Evolutionary conservation across 2,329 filamentous ascomycete genomes (phyloP), one percentile per base, ranked within the genome.

Genomic region (Plenodomus biglobosus): DNA sequence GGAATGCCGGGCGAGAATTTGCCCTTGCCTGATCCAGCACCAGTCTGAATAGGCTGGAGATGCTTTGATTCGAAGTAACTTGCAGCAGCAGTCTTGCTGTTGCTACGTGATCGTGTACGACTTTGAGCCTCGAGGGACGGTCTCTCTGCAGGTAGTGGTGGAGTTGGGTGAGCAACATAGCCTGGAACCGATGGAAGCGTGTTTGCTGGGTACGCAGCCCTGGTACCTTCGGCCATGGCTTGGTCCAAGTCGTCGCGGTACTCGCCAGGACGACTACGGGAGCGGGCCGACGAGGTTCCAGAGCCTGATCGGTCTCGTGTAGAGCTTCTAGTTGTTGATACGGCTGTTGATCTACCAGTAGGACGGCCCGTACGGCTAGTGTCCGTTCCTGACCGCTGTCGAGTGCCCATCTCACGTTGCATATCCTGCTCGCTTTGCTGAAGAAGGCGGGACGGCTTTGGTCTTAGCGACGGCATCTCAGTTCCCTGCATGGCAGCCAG

Each of bases 291-390:
- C 1, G 76, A 76, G 2, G 76, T 72, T 44, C 78, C 77, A 6
- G 82, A 84, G 53, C 75, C 78, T 5, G 82, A 82, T 41, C 82
- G 78, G 51, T 80, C 77, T 42, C 81, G 73, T 21, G 66, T 71
- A 17, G 70, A 70, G 40, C 66, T 68, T 54, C 68, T 24, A 11
- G 5, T 69, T 48, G 65, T 71, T 3, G 76, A 71, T 11, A 61
- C 63, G 5, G 77, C 62, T 17, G 77, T 66, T 27, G 73, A 70
- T 20, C 66, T 59, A 38, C 62, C 68, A 22, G 58, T 54, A 11
- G 65, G 54, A 48, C 62, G 62, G 34, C 59, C 53, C 17, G 59
- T 58, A 8, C 62, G 64, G 39, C 59, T 64, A 43, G 70, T 69
- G 40, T 73, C 72, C 5, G 71, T 70, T 10, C 56, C 66, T 21